Evolutionary conservation across 805 yeast species (phyloP).

Genomic region (Schwanniomyces vanrijiae): DNA sequence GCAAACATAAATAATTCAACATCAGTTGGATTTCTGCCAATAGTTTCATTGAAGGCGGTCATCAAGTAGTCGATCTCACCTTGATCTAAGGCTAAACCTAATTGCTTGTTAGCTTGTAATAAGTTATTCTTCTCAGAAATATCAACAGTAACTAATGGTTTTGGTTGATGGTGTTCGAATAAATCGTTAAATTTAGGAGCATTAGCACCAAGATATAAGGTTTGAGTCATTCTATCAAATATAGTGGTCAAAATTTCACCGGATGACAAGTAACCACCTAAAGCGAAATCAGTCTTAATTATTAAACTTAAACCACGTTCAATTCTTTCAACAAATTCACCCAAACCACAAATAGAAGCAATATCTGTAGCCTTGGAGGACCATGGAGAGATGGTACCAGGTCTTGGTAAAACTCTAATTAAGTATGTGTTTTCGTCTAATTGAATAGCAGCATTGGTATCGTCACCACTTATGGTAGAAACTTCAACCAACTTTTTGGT

Average conservation of each 20-base stretch:
- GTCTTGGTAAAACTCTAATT: slow-evolving; percentile 81
- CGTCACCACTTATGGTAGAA: slow-evolving; percentile 26
- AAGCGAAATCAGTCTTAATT: slow-evolving; percentile 67
- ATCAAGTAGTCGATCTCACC: slow-evolving; percentile 91
- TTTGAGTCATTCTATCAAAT: slow-evolving; percentile 94
- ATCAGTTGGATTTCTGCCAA: slow-evolving; percentile 92
- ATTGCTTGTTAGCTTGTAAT: slow-evolving; percentile 69
- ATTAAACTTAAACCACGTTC: slow-evolving; percentile 87
- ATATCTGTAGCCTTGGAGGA: slow-evolving; percentile 98
- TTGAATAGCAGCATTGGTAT: slow-evolving; percentile 9
- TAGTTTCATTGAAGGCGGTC: slow-evolving; percentile 71
- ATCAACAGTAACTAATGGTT: slow-evolving; percentile 77
- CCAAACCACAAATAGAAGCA: slow-evolving; percentile 82
- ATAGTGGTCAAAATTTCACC: slow-evolving; percentile 65
- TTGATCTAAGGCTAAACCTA: slow-evolving; percentile 92
- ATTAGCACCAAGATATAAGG: slow-evolving; percentile 50
- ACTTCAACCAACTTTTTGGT: slow-evolving; percentile 38
- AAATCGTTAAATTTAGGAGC: slow-evolving; percentile 70
- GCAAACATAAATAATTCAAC: slow-evolving; percentile 99
- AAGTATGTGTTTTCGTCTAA: slow-evolving; percentile 51
- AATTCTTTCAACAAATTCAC: slow-evolving; percentile 68
- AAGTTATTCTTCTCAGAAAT: slow-evolving; percentile 57
- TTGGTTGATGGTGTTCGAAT: slow-evolving; percentile 77
- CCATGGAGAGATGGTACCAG: slow-evolving; percentile 99
- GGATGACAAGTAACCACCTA: slow-evolving; percentile 50